Evolutionary conservation across 495 filamentous ascomycete species (phyloP).

Genomic region (Daldinia decipiens): DNA sequence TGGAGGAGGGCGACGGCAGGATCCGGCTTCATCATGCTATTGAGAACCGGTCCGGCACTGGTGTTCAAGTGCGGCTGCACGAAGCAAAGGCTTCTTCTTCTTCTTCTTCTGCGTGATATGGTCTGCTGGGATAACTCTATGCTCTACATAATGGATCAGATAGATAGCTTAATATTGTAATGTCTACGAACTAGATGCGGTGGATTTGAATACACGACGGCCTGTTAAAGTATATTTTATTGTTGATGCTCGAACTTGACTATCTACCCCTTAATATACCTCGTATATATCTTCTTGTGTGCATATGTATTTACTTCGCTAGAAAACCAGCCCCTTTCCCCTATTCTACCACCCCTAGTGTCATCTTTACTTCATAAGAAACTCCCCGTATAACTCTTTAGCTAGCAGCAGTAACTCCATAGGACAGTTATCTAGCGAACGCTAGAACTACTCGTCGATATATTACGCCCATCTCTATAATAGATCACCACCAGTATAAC

Average conservation of each 20-base stretch:
- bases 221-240: background rate
- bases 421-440: background rate
- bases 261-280: background rate
- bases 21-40: slow-evolving; percentile 58
- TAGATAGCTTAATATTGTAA: slow-evolving; percentile 18
- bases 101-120: background rate
- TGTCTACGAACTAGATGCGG: slow-evolving; percentile 1
- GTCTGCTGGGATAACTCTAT: background rate
- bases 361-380: background rate
- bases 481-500: background rate
- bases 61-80: slow-evolving; percentile 54
- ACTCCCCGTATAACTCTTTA: background rate
- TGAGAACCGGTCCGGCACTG: slow-evolving; percentile 59
- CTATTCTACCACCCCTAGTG: background rate
- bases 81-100: slow-evolving; percentile 34
- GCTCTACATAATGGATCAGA: background rate
- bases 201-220: background rate
- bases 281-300: background rate
- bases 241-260: background rate
- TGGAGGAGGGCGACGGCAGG: slow-evolving; percentile 47
- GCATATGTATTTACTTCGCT: background rate
- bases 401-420: background rate
- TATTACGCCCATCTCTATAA: background rate
- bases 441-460: background rate
- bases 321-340: background rate